Conservation (phyloP, 768 basidiomycete species). For the Lactarius sp. region DNA sequence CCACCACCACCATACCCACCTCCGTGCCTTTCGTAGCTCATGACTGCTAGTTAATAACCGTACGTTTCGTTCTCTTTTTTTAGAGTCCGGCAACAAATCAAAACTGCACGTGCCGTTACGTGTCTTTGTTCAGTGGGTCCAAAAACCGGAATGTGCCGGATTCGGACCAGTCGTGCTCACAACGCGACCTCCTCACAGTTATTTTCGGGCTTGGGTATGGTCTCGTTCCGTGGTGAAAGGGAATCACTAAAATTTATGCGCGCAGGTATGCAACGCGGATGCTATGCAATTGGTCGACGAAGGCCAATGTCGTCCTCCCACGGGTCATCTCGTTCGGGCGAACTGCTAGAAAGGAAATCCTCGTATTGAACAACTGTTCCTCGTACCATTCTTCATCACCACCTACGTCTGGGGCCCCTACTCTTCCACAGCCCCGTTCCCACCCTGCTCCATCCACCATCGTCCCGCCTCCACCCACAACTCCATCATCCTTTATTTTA, state of each 20-base stretch:
- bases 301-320: constrained; percentile 42
- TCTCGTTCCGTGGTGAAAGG: constrained; percentile 26
- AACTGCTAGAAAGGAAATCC: constrained; percentile 5
- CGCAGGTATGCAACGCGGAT: constrained; percentile 61
- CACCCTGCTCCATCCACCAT: neutral
- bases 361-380: neutral
- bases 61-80: neutral
- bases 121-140: neutral
- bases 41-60: constrained; percentile 27
- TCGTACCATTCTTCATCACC: neutral
- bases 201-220: constrained; percentile 18
- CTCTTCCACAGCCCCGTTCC: neutral
- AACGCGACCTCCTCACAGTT: neutral
- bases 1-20: constrained; percentile 32
- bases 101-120: constrained; percentile 4
- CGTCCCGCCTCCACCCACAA: constrained; percentile 10
- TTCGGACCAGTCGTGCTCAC: neutral
- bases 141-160: constrained; percentile 8
- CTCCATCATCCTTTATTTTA: constrained; percentile 1
- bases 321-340: constrained; percentile 9
- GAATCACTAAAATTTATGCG: neutral
- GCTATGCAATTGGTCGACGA: constrained; percentile 60
- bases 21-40: constrained; percentile 54
- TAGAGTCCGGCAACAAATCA: neutral
- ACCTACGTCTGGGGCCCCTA: neutral